A percentile compares a stretch with the other conserved stretches of the same genome.
Evolutionary conservation across 2,329 filamentous ascomycete genomes (phyloP).

Genomic region (Bipolaris victoriae): DNA sequence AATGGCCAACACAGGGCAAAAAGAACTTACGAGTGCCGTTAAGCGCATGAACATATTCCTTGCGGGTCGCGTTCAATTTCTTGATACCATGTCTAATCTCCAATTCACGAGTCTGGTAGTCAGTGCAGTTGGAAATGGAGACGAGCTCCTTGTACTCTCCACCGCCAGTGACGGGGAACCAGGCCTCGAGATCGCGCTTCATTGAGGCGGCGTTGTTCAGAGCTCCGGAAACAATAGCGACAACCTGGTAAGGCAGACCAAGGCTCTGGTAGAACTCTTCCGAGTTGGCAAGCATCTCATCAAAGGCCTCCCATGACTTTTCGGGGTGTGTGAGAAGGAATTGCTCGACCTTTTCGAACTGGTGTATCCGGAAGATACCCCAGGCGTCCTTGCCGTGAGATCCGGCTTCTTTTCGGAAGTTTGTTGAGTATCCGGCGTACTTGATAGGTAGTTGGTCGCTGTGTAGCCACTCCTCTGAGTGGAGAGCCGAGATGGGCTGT

Average conservation of each 20-base stretch:
- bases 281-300: conserved; percentile 87
- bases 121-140: conserved; percentile 96
- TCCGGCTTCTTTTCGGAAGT: conserved; percentile 94
- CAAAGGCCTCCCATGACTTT: conserved; percentile 85
- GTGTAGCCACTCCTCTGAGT: conserved; percentile 89
- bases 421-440: conserved; percentile 87
- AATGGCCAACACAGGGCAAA: not conserved
- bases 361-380: conserved; percentile 97
- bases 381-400: conserved; percentile 91
- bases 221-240: conserved; percentile 94
- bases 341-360: conserved; percentile 75
- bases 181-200: conserved; percentile 95
- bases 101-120: conserved; percentile 92
- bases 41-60: conserved; percentile 92
- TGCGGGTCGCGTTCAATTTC: conserved; percentile 73
- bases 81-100: conserved; percentile 92
- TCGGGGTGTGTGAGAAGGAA: conserved; percentile 73
- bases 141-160: conserved; percentile 98
- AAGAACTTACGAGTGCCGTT: conserved; percentile 67
- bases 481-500: conserved; percentile 91
- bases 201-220: conserved; percentile 62
- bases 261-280: conserved; percentile 96
- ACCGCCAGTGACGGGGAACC: conserved; percentile 62
- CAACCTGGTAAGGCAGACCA: conserved; percentile 86
- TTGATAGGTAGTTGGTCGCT: conserved; percentile 85